Base-by-base conservation (phyloP, 2,329 filamentous ascomycete genomes). In the Xylaria multiplex region DNA sequence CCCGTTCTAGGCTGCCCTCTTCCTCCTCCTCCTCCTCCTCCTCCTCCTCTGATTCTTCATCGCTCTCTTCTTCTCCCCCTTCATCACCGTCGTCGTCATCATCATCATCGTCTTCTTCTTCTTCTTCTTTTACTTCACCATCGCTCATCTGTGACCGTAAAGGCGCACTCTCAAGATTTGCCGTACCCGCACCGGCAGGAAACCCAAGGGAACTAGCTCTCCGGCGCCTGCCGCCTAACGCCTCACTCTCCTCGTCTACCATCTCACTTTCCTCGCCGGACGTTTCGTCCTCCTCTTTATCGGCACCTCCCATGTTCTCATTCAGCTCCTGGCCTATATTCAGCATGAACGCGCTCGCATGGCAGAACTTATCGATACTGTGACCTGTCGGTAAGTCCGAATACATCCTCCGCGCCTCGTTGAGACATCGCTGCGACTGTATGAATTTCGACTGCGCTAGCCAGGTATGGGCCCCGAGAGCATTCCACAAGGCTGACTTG, bases 401-500 rank as follows among this genome's bases (percentile, higher is more conserved):
- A 74, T 89, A 90, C 72, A 83, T 85, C 55, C 77, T 81, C 32
- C 82, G 79, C 2, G 92, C 92, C 70, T 91, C 88, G 55, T 91
- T 88, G 1, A 98, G 84, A 69, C 92, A 93, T 64, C 87, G 85
- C 70, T 93, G 91, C 0, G 93, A 92, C 74, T 96, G 91, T 14
- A 91, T 87, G 59, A 89, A 88, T 75, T 95, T 94, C 40, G 86
- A 88, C 68, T 94, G 86, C 57, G 86, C 86, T 61, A 95, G 83
- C 96, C 96, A 99, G 1, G 89, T 86, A 73, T 97, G 91, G 0
- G 93, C 90, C 1, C 92, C 91, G 45, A 97, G 84, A 24, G 96
- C 85, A 70, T 90, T 91, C 94, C 94, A 99, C 69, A 97, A 86
- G 0, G 92, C 96, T 2, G 94, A 92, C 81, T 97, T 99, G 55